Base-by-base conservation (phyloP, 225 moss, liverwort and hornwort genomes). In the Physcomitrium patens region DNA sequence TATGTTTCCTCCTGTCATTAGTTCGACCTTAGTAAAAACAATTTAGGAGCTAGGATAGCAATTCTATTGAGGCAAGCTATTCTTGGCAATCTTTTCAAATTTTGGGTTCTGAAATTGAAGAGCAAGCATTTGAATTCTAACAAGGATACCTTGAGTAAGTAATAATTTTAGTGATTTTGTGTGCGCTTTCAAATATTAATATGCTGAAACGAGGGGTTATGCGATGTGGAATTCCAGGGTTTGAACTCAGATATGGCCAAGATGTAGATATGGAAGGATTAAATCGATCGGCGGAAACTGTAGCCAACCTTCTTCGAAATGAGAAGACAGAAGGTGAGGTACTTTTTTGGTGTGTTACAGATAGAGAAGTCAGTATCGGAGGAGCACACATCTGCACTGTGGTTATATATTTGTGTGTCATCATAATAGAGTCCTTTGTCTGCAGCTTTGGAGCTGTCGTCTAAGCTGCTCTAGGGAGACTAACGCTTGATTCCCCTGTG, bases 191-290 rank as follows among this genome's bases (percentile, higher is more conserved):
- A 37, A 71, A 59, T 10, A 41, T 73, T 42, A 73, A 47, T 50
- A 44, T 53, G 18, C 23, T 71, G 60, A 60, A 41, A 47, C 41
- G 54, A 11, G 45, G 31, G 69, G 37, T 49, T 56, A 23, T 72
- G 60, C 65, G 53, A 62, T 71, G 70, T 75, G 64, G 68, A 58
- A 68, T 79, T 71, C 41, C 70, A 87, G 87, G 87, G 87, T 87
- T 87, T 75, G 87, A 87, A 43, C 82, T 87, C 60, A 82, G 79
- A 68, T 84, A 84, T 77, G 84, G 87, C 64, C 84, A 76, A 70
- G 81, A 84, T 67, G 87, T 74, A 73, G 87, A 87, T 60, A 64
- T 84, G 74, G 79, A 79, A 74, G 87, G 87, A 47, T 71, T 87
- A 79, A 82, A 87, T 44, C 78, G 81, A 60, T 87, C 87, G 31